Evolutionary conservation across 1,284 basidiomycete genomes (phyloP).

Genomic region (Ceratobasidium sp.): DNA sequence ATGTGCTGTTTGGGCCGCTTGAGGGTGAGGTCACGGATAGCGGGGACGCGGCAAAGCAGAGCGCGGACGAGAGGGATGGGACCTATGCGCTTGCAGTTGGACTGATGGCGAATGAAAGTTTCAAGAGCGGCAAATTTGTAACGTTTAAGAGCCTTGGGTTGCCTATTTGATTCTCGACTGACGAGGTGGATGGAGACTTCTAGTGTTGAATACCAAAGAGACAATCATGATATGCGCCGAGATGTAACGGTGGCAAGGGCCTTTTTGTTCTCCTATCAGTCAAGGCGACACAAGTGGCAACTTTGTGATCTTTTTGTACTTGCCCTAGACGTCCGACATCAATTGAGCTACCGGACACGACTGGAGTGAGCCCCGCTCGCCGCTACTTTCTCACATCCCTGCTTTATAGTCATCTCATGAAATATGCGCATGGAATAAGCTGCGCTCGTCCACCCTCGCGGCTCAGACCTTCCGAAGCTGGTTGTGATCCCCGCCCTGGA

Average conservation of each 20-base stretch:
- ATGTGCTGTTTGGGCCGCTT: conserved; percentile 64
- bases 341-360: conserved; percentile 24
- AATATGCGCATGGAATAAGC: conserved; percentile 3
- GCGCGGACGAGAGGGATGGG: conserved; percentile 66
- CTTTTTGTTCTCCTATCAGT: conserved; percentile 1
- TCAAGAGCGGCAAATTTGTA: conserved; percentile 64
- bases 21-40: conserved; percentile 59
- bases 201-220: conserved; percentile 22
- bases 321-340: not conserved
- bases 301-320: not conserved
- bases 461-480: not conserved
- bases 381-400: conserved; percentile 9
- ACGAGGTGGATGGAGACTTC: not conserved
- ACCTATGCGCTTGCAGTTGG: conserved; percentile 68
- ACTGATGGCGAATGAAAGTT: conserved; percentile 67
- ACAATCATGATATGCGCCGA: not conserved
- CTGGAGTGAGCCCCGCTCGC: conserved; percentile 20
- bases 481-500: not conserved
- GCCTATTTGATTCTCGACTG: conserved; percentile 24
- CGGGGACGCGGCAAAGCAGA: conserved; percentile 64
- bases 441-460: not conserved
- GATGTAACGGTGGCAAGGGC: not conserved
- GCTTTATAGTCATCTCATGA: conserved; percentile 15
- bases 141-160: conserved; percentile 56
- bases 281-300: not conserved